These are phyloP conservation scores for Perkinsus chesapeaki DNA, from an alignment of 169 alveolate species.

Conservation along the genomic window DNA sequence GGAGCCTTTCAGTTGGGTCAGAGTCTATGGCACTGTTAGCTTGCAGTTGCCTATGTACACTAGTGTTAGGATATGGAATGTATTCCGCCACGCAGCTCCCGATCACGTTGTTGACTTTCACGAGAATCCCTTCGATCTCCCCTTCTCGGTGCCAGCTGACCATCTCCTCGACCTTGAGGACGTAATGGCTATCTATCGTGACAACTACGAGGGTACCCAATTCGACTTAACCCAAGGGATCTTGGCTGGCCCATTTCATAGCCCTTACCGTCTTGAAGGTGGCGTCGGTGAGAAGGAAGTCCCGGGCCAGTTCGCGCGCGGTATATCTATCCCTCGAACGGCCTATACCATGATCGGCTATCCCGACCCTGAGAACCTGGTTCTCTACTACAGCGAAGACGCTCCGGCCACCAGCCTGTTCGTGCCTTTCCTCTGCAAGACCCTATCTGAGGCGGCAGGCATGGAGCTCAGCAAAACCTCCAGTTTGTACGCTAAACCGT, in stretches of 20 bases:
- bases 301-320: not conserved
- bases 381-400: not conserved
- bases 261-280: slow-evolving; percentile 1
- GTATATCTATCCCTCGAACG: not conserved
- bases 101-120: not conserved
- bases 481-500: not conserved
- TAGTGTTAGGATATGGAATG: not conserved
- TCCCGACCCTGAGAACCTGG: not conserved
- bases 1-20: not conserved
- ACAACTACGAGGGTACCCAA: not conserved
- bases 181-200: not conserved
- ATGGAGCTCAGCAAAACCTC: not conserved
- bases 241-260: not conserved
- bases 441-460: not conserved
- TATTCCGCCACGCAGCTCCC: not conserved
- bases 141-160: slow-evolving; percentile 8
- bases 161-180: not conserved
- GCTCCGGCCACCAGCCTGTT: not conserved
- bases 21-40: not conserved
- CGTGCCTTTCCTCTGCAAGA: not conserved
- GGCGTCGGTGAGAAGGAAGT: not conserved
- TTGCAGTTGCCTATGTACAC: not conserved
- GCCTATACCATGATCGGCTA: not conserved
- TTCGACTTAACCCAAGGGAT: not conserved
- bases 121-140: not conserved